Conservation (phyloP, 2,329 filamentous ascomycete genomes). For the Fusarium xyrophilum region DNA sequence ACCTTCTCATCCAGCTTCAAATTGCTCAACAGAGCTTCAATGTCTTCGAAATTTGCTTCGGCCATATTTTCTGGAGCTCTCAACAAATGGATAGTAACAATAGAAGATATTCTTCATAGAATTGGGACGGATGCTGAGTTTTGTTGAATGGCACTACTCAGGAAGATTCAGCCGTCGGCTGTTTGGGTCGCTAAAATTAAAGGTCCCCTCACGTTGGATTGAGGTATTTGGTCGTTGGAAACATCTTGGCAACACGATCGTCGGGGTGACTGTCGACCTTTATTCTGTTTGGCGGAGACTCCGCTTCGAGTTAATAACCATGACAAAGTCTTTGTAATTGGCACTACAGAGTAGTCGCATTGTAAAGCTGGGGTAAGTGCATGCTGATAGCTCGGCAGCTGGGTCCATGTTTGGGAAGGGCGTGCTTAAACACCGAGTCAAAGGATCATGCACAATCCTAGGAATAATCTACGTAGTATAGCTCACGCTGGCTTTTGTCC, state of each 20-base stretch:
- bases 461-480: background rate
- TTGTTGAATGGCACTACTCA: background rate
- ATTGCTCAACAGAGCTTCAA: conserved; percentile 19
- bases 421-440: background rate
- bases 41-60: conserved; percentile 1
- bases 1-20: conserved; percentile 35
- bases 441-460: background rate
- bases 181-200: conserved; percentile 16
- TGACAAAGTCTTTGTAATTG: background rate
- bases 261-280: background rate
- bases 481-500: conserved; percentile 1
- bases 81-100: no score
- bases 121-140: background rate
- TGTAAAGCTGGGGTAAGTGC: background rate
- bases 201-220: conserved; percentile 2
- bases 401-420: background rate
- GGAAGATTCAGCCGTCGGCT: conserved; percentile 27
- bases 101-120: background rate
- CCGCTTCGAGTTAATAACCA: background rate
- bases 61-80: background rate
- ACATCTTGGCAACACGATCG: conserved; percentile 13
- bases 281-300: background rate
- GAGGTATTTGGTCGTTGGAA: background rate
- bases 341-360: background rate
- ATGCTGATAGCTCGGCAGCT: background rate